Evolutionary conservation across 441 rosid species (phyloP).

Genomic region (Macaranga tanarius): DNA sequence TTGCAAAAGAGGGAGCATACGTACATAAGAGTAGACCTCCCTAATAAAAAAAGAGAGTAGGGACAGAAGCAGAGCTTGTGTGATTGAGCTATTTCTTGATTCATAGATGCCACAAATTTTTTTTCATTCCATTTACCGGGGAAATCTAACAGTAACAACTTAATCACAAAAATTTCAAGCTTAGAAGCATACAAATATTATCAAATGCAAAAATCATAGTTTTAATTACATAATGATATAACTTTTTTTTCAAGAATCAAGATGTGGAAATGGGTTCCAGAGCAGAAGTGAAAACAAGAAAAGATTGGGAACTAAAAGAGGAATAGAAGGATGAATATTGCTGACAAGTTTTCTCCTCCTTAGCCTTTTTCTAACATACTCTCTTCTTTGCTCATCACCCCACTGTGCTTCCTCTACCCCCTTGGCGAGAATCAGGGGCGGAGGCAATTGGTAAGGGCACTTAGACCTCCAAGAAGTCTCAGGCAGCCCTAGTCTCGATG

Average conservation of each 20-base stretch:
- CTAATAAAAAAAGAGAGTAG: too few species aligned
- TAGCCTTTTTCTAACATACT: slow-evolving; percentile 53
- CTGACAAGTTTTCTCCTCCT: slow-evolving; percentile 42
- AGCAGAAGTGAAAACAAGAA: slow-evolving; percentile 53
- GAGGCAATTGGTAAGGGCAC: slow-evolving; percentile 79
- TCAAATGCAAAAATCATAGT: not conserved
- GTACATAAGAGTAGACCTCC: too few species aligned
- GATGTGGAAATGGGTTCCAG: slow-evolving; percentile 56
- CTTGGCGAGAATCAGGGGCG: slow-evolving; percentile 53
- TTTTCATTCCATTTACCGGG: not conserved
- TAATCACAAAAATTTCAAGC: not conserved
- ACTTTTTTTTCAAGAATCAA: slow-evolving; percentile 20
- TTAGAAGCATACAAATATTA: not conserved
- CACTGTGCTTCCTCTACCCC: slow-evolving; percentile 73
- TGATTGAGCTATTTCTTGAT: too few species aligned
- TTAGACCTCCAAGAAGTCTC: slow-evolving; percentile 72
- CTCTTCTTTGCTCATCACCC: slow-evolving; percentile 54
- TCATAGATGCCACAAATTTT: not conserved
- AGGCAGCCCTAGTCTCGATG: slow-evolving; percentile 50
- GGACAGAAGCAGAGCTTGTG: too few species aligned
- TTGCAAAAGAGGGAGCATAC: too few species aligned
- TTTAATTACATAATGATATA: not conserved
- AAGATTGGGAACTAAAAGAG: slow-evolving; percentile 61
- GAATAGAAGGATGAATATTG: slow-evolving; percentile 53
- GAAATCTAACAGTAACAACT: not conserved